phyloP scores from a whole-genome alignment of 2,329 filamentous ascomycete species.

The Colletotrichum chrysophilum region DNA sequence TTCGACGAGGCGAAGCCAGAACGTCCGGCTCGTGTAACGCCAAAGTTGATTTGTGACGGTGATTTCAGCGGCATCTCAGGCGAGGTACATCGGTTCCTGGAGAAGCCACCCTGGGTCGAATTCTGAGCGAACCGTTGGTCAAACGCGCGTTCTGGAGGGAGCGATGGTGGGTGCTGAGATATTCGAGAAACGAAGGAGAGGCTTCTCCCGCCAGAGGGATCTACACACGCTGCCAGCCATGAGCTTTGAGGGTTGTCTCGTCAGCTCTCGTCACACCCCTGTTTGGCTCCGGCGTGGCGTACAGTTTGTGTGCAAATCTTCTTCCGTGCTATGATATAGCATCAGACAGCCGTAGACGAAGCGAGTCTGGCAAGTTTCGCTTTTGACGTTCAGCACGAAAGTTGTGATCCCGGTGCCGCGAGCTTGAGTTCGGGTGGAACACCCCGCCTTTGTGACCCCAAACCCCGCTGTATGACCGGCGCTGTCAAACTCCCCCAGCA shows the following conservation, averaged over 20 bases:
- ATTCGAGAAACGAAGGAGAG: neutral
- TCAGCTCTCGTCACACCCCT: neutral
- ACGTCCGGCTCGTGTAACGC: neutral
- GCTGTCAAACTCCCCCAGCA: neutral
- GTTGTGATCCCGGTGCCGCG: neutral
- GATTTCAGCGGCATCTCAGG: neutral
- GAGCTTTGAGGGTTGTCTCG: neutral
- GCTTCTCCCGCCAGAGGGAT: neutral
- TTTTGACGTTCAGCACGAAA: neutral
- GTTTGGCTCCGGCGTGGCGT: neutral
- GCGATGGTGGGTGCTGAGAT: neutral
- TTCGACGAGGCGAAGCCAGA: neutral
- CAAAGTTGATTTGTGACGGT: neutral
- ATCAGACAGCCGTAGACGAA: neutral
- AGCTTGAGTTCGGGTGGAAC: neutral
- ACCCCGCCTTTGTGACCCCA: neutral
- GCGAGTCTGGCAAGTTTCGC: neutral
- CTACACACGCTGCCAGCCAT: neutral
- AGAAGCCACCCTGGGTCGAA: neutral
- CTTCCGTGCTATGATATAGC: neutral
- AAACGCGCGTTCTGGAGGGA: neutral
- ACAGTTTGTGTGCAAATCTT: neutral
- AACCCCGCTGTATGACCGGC: slow-evolving; percentile 1
- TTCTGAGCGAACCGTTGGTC: neutral
- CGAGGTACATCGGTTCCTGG: neutral